phyloP scores from a whole-genome alignment of 2,329 filamentous ascomycete species.

The Magnaporthiopsis poae region DNA sequence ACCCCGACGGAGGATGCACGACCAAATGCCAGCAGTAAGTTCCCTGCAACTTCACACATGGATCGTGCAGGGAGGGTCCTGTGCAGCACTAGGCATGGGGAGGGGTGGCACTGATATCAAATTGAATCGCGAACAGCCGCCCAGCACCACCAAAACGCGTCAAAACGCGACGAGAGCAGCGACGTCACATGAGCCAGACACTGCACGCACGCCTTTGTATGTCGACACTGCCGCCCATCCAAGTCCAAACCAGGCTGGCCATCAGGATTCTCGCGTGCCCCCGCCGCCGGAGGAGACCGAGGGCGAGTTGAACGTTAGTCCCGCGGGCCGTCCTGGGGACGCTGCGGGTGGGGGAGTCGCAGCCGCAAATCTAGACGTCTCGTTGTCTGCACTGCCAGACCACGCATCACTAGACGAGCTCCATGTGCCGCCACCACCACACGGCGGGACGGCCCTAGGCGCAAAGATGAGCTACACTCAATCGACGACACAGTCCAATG shows the following conservation, averaged over 20 bases:
- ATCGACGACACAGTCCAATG: slow-evolving; percentile 47
- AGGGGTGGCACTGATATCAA: slow-evolving; percentile 1
- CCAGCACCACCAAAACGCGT: background rate
- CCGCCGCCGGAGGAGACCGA: background rate
- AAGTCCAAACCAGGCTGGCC: background rate
- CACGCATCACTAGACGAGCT: background rate
- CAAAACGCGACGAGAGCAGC: background rate
- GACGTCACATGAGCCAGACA: background rate
- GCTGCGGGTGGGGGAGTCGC: background rate
- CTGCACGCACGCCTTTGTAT: background rate
- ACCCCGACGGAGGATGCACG: background rate
- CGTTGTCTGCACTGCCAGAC: background rate
- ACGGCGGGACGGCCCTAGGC: background rate
- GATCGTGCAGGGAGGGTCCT: background rate
- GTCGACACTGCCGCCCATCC: background rate
- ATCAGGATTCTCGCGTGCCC: background rate
- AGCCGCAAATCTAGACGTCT: background rate
- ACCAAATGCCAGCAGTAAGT: background rate
- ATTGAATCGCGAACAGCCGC: background rate
- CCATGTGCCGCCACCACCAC: background rate
- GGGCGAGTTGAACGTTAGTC: background rate
- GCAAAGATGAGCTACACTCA: slow-evolving; percentile 22
- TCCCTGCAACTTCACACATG: background rate
- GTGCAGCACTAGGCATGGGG: background rate
- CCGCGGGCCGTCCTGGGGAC: background rate